phyloP scores from a whole-genome alignment of 2,329 filamentous ascomycete species.

The Aspergillus versicolor region DNA sequence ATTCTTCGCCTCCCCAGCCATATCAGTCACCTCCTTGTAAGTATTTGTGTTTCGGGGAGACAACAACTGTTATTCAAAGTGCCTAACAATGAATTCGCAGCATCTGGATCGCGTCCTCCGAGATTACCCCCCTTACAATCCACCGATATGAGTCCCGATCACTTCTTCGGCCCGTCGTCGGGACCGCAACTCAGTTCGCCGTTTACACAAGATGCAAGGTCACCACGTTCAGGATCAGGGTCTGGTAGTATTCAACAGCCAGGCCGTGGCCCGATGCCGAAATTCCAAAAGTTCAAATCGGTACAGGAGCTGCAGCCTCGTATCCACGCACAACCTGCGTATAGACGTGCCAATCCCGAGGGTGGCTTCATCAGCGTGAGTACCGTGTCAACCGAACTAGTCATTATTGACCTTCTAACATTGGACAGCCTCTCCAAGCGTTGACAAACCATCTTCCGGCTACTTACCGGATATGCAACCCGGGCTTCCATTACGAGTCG shows the following conservation, averaged over 20 bases:
- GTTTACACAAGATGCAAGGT: slow-evolving; percentile 55
- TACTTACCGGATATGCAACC: slow-evolving; percentile 98
- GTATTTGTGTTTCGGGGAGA: slow-evolving; percentile 24
- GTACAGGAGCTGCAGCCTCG: slow-evolving; percentile 75
- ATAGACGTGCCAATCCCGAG: slow-evolving; percentile 90
- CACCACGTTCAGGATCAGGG: slow-evolving; percentile 45
- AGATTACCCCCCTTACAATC: slow-evolving; percentile 73
- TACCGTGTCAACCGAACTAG: slow-evolving; percentile 10
- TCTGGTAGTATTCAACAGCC: slow-evolving; percentile 50
- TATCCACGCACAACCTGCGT: slow-evolving; percentile 83
- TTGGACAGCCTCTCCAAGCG: slow-evolving; percentile 79
- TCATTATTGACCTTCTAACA: slow-evolving; percentile 17
- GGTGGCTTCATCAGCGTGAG: slow-evolving; percentile 96
- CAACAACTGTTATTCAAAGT: background rate
- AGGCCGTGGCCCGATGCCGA: slow-evolving; percentile 71
- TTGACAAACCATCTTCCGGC: slow-evolving; percentile 89
- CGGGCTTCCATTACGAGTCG: slow-evolving; percentile 97
- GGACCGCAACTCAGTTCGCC: slow-evolving; percentile 70
- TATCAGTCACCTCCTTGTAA: slow-evolving; percentile 61
- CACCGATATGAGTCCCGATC: slow-evolving; percentile 66
- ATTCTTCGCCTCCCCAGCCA: slow-evolving; percentile 56
- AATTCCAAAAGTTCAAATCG: slow-evolving; percentile 77
- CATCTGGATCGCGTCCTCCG: slow-evolving; percentile 52
- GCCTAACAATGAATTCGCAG: slow-evolving; percentile 23
- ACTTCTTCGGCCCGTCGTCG: slow-evolving; percentile 69